Evolutionary conservation across 208 protist species (phyloP), one percentile per base, ranked within the genome.

Genomic region (Wallacemonas sp.): DNA sequence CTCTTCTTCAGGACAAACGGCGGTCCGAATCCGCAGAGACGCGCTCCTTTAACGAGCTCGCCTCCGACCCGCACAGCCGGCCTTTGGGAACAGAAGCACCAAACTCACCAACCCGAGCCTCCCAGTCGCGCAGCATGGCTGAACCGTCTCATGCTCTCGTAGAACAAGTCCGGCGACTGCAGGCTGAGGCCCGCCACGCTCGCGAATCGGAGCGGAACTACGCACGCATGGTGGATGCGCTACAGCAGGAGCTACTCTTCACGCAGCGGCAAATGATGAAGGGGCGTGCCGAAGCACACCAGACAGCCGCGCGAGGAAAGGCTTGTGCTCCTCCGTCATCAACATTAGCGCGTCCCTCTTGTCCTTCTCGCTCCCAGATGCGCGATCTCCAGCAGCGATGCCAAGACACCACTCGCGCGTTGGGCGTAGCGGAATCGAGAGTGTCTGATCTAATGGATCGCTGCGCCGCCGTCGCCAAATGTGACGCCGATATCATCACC

Each of bases 191-290:
- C 3, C 63, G 70, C 30, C 47, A 63, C 39, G 54, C 59, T 19
- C 70, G 46, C 59, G 58, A 70, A 47, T 76, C 62, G 15, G 51
- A 58, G 51, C 51, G 51, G 4, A 58, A 58, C 51, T 58, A 58
- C 51, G 51, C 51, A 11, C 51, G 51, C 51, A 58, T 58, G 51
- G 51, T 58, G 12, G 51, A 58, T 19, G 51, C 51, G 15, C 30
- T 58, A 31, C 51, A 58, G 24, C 51, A 58, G n/a, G 51, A 58
- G 51, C 51, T 58, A n/a, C 30, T 58, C 30, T 58, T 58, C n/a
- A 58, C 51, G 8, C 51, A 58, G 22, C 24, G 51, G 11, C 51
- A 58, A 31, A 26, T 58, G 30, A 17, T 58, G 12, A 58, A 58
- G 31, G 6, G 28, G 17, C 51, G 51, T 6, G 15, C 26, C 4